Conservation (phyloP, 1,284 basidiomycete species). For the Boletellus deceptivus region DNA sequence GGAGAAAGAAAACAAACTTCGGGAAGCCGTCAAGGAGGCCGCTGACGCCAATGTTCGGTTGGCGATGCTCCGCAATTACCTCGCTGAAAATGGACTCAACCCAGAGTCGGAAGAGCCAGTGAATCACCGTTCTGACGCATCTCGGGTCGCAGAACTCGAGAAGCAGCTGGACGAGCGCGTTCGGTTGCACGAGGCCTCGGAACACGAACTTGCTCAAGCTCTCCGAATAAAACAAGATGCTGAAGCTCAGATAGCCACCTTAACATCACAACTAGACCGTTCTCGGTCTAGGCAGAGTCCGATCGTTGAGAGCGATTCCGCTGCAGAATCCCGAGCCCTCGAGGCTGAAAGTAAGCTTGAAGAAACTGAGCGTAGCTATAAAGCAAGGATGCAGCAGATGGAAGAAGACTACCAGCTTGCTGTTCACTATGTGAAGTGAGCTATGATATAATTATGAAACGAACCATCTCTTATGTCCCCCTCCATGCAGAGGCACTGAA, state of each 20-base stretch:
- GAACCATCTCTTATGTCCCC: constrained; percentile 21
- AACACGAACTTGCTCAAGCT: constrained; percentile 66
- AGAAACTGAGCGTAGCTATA: constrained; percentile 77
- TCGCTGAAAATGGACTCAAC: constrained; percentile 85
- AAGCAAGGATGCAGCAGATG: constrained; percentile 76
- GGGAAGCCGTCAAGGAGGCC: constrained; percentile 65
- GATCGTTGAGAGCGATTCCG: constrained; percentile 36
- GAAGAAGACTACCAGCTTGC: constrained; percentile 95
- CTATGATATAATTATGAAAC: constrained; percentile 19
- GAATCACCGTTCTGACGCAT: constrained; percentile 43
- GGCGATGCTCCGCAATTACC: constrained; percentile 80
- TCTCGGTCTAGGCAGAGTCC: constrained; percentile 54
- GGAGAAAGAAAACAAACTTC: constrained; percentile 68
- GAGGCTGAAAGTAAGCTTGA: constrained; percentile 75
- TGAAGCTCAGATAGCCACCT: constrained; percentile 63
- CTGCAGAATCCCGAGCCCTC: constrained; percentile 55
- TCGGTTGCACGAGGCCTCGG: constrained; percentile 70
- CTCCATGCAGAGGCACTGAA: constrained; percentile 81
- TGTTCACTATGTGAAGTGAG: constrained; percentile 88
- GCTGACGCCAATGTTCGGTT: constrained; percentile 77
- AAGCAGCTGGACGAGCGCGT: constrained; percentile 69
- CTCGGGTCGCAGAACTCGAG: constrained; percentile 70
- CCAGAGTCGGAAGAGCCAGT: constrained; percentile 62
- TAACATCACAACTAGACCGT: constrained; percentile 68
- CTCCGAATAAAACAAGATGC: constrained; percentile 68